Evolutionary conservation across 495 filamentous ascomycete genomes (phyloP).

Genomic region (Hamigera avellanea): DNA sequence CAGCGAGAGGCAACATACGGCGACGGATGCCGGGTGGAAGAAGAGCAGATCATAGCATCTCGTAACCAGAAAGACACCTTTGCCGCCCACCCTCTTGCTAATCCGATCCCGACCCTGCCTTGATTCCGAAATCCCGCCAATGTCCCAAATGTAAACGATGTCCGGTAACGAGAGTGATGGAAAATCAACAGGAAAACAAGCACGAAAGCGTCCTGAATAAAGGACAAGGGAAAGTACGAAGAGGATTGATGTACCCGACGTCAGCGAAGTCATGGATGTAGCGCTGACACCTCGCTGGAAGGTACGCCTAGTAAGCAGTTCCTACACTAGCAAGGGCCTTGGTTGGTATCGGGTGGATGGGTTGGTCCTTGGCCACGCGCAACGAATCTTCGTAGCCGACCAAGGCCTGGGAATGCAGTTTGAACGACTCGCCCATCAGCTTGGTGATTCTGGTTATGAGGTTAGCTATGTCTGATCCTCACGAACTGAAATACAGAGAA

Average conservation of each 20-base stretch:
- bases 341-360: conserved; percentile 32
- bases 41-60: conserved; percentile 14
- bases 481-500: conserved; percentile 1
- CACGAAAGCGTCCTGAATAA: conserved; percentile 2
- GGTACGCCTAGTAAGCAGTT: conserved; percentile 31
- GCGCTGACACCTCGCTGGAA: background rate
- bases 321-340: conserved; percentile 36
- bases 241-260: background rate
- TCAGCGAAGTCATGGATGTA: too few relatives aligned
- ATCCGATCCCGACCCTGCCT: conserved; percentile 21
- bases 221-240: conserved; percentile 3
- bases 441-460: conserved; percentile 67
- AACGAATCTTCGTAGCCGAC: conserved; percentile 80
- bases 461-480: conserved; percentile 31
- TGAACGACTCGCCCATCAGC: conserved; percentile 96
- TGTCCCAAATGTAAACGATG: conserved; percentile 16
- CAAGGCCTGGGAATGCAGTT: conserved; percentile 88
- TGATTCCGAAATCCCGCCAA: conserved; percentile 13
- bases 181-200: conserved; percentile 21
- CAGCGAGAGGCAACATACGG: conserved; percentile 26
- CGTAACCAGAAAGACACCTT: conserved; percentile 20
- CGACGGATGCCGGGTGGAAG: conserved; percentile 6
- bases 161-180: conserved; percentile 1
- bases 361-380: conserved; percentile 34
- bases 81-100: conserved; percentile 22